Conservation (phyloP, 1,139 yeast genomes). For the Lodderomyces beijingensis region DNA sequence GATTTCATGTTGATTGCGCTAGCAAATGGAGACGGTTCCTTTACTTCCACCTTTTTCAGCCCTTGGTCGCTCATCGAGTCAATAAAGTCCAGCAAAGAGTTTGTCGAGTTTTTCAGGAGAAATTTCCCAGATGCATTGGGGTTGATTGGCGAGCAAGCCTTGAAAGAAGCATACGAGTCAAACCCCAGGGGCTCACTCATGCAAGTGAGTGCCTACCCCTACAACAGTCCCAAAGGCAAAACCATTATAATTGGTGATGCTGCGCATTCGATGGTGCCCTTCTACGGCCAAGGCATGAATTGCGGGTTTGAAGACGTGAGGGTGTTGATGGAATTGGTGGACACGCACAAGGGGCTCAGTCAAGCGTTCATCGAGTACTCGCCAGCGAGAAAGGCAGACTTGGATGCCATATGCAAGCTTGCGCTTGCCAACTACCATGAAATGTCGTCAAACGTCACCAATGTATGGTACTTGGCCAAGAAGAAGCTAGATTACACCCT, state of each 20-base stretch:
- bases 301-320: conserved; percentile 92
- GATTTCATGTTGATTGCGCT: conserved; percentile 86
- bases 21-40: conserved; percentile 80
- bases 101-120: conserved; percentile 49
- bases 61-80: conserved; percentile 66
- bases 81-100: conserved; percentile 39
- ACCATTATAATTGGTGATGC: conserved; percentile 85
- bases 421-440: conserved; percentile 82
- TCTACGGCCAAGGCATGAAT: conserved; percentile 96
- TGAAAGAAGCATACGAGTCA: conserved; percentile 47
- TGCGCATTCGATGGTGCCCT: conserved; percentile 96
- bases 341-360: conserved; percentile 33
- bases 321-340: conserved; percentile 55
- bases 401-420: conserved; percentile 69
- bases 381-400: conserved; percentile 54
- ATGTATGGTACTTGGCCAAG: conserved; percentile 57
- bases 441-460: conserved; percentile 81
- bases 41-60: conserved; percentile 85
- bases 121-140: conserved; percentile 74
- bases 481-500: conserved; percentile 66
- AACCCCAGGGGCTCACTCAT: conserved; percentile 77
- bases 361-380: conserved; percentile 59
- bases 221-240: conserved; percentile 57
- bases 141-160: conserved; percentile 58
- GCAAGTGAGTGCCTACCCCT: conserved; percentile 65